Conservation (phyloP, 306 rosid species). For the Prunus mira region DNA sequence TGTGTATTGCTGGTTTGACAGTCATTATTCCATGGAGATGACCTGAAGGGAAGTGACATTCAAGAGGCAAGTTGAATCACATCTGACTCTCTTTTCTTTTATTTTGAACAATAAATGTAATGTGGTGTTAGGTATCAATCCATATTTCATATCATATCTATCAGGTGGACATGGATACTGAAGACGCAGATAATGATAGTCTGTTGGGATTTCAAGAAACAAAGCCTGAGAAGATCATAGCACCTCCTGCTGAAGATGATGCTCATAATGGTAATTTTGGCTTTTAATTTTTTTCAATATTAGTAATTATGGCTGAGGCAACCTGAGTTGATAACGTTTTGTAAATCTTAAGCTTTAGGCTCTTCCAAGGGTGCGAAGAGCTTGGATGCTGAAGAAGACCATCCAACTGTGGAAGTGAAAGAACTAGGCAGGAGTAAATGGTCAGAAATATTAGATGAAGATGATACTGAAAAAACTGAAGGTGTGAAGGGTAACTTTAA, state of each 20-base stretch:
- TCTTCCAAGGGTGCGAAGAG: constrained; percentile 43
- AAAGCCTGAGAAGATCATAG: constrained; percentile 41
- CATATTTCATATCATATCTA: constrained; percentile 15
- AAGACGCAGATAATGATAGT: constrained; percentile 57
- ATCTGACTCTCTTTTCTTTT: neutral
- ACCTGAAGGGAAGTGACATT: constrained; percentile 74
- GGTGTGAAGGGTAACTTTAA: constrained; percentile 53
- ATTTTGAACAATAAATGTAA: neutral
- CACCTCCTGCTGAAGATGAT: constrained; percentile 37
- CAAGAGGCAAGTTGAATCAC: constrained; percentile 60
- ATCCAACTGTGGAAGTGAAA: constrained; percentile 62
- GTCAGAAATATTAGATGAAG: constrained; percentile 77
- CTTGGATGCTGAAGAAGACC: constrained; percentile 63
- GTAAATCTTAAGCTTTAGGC: constrained; percentile 30
- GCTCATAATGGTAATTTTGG: constrained; percentile 41
- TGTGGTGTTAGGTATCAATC: neutral
- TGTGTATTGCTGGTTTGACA: constrained; percentile 39
- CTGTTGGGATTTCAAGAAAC: constrained; percentile 45
- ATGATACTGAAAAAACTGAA: constrained; percentile 48
- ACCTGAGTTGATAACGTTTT: neutral
- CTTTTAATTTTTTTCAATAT: neutral
- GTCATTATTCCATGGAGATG: constrained; percentile 88
- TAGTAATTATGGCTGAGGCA: neutral
- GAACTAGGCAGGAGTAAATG: constrained; percentile 95
- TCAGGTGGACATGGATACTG: constrained; percentile 99